Conservation (phyloP, 495 filamentous ascomycete species). For the Mytilinidion resinicola region DNA sequence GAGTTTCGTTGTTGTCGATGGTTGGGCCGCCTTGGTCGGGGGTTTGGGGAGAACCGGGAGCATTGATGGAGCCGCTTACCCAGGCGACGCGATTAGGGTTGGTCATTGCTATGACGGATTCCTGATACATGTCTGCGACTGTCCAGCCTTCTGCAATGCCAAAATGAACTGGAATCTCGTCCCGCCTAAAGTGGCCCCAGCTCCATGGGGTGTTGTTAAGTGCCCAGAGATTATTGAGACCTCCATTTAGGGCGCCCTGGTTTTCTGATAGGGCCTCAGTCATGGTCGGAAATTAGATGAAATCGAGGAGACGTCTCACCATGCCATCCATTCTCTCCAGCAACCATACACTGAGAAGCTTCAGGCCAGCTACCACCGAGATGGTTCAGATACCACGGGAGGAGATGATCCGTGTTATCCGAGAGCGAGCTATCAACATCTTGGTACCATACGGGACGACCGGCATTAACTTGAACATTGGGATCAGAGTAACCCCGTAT, state of each 20-base stretch:
- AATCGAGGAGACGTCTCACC: not conserved
- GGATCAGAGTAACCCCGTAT: constrained; percentile 52
- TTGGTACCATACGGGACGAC: constrained; percentile 46
- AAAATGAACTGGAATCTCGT: constrained; percentile 50
- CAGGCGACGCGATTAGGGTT: constrained; percentile 53
- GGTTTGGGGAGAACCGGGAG: constrained; percentile 45
- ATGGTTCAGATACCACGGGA: constrained; percentile 52
- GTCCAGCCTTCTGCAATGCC: constrained; percentile 51
- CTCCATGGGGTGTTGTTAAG: constrained; percentile 49
- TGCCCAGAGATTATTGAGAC: constrained; percentile 49
- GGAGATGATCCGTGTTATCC: constrained; percentile 27
- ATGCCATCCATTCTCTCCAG: constrained; percentile 46
- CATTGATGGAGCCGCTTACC: constrained; percentile 49
- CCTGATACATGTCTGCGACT: constrained; percentile 48
- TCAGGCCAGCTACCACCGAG: constrained; percentile 41
- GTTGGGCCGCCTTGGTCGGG: constrained; percentile 45
- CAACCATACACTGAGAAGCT: constrained; percentile 51
- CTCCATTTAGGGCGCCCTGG: constrained; percentile 46
- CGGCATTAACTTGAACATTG: constrained; percentile 48
- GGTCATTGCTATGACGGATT: constrained; percentile 48
- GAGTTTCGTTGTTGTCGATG: constrained; percentile 50
- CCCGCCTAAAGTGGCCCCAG: constrained; percentile 46
- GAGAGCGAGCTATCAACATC: constrained; percentile 28
- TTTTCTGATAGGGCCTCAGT: constrained; percentile 29
- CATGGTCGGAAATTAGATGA: no score